Conservation (phyloP, 768 basidiomycete species). For the Dioszegia crocea region DNA sequence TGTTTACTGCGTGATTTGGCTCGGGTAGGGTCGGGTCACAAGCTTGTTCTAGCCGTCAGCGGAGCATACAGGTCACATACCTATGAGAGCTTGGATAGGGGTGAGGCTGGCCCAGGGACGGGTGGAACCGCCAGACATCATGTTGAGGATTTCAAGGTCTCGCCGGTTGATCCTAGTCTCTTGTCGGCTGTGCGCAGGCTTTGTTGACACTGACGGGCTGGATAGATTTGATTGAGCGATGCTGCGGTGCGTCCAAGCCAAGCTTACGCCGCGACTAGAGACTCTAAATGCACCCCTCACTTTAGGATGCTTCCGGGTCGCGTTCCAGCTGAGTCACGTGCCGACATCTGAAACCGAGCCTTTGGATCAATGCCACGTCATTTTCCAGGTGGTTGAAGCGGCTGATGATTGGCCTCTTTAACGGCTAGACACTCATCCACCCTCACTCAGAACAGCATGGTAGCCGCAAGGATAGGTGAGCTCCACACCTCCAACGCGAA, state of each 20-base stretch:
- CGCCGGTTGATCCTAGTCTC: background rate
- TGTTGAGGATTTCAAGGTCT: background rate
- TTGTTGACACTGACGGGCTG: too few relatives aligned
- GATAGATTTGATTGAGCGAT: too few relatives aligned
- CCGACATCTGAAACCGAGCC: too few relatives aligned
- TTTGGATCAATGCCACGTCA: too few relatives aligned
- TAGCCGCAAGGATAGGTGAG: constrained; percentile 22
- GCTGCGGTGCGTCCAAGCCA: too few relatives aligned
- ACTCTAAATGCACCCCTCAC: too few relatives aligned
- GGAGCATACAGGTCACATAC: constrained; percentile 17
- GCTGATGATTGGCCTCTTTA: too few relatives aligned
- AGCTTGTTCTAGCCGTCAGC: constrained; percentile 56
- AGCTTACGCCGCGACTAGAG: too few relatives aligned
- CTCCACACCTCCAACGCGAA: background rate
- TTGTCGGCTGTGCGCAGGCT: background rate
- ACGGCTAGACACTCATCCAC: background rate
- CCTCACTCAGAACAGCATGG: constrained; percentile 12
- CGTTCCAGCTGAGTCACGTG: too few relatives aligned
- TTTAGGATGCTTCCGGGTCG: too few relatives aligned
- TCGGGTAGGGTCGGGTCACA: constrained; percentile 81
- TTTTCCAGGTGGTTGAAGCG: too few relatives aligned
- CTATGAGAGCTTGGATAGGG: constrained; percentile 46
- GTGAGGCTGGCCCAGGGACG: constrained; percentile 46
- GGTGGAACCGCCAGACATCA: constrained; percentile 14
- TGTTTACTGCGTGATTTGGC: constrained; percentile 84